Base-by-base conservation (phyloP, 371 early-diverging fungal species). In the Parasitella parasitica region DNA sequence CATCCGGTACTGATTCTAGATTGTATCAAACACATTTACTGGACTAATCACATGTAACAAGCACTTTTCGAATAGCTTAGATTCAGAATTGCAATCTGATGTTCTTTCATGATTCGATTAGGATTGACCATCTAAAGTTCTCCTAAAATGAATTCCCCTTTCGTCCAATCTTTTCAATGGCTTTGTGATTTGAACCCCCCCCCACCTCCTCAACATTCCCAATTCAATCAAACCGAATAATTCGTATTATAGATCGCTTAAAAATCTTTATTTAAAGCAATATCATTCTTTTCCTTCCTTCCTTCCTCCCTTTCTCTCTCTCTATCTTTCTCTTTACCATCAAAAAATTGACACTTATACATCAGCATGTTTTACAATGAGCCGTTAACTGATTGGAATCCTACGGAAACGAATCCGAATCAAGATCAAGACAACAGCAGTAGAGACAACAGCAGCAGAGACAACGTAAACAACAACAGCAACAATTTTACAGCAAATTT, bases 401-500 rank as follows among this genome's bases (percentile, higher is more conserved):
- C 26, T 1, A 26, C 54, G 24, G 38, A n/a, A 54, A 18, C 38
- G 22, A 32, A 34, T 8, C 24, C 38, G 38, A 54, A 54, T 38
- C 37, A 27, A 11, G 7, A 43, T 43, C 11, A 43, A 22, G 43
- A 43, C 43, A 43, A 16, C 38, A 38, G 15, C 41, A 9, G 5
- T 26, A 41, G n/a, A 13, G 46, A 41, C 18, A 50, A 62, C 38
- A 38, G 15, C 41, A 9, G 5, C 30, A 41, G n/a, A 13, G 46
- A 41, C 18, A 50, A 62, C n/a, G n/a, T n/a, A n/a, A n/a, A n/a
- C 38, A 38, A n/a, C 41, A 9, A 11, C 30, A 41, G n/a, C 22
- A 57, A 41, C 18, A 50, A 62, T 28, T 70, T 70, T 16, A 63
- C 36, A 7, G 63, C 67, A 11, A 70, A 63, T n/a, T 70, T 70